A percentile compares a stretch with the other conserved stretches of the same genome.
These are phyloP conservation scores for Trametes cingulata DNA, from an alignment of 768 basidiomycete species.

Conservation along the genomic window DNA sequence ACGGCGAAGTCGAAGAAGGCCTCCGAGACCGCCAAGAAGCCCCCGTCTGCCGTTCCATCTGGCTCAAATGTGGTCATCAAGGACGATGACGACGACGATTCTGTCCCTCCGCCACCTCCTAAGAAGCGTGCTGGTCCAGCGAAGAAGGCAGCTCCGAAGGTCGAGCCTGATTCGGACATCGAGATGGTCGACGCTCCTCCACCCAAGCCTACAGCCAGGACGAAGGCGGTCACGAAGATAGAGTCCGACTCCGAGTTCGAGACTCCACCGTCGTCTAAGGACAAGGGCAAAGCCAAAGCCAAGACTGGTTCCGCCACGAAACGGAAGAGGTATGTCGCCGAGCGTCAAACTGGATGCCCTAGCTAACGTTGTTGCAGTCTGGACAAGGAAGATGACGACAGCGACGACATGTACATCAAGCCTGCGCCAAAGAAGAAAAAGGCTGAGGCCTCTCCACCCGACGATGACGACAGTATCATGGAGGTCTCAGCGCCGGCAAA, in stretches of 20 bases:
- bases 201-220: slow-evolving; percentile 40
- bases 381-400: slow-evolving; percentile 41
- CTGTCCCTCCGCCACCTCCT: slow-evolving; percentile 28
- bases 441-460: slow-evolving; percentile 18
- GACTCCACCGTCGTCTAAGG: slow-evolving; percentile 24
- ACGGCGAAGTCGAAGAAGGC: slow-evolving; percentile 38
- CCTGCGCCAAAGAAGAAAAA: slow-evolving; percentile 56
- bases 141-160: slow-evolving; percentile 48
- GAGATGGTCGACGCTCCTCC: slow-evolving; percentile 43
- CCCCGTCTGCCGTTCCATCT: slow-evolving; percentile 36
- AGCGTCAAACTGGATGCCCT: background rate
- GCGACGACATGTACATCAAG: slow-evolving; percentile 39
- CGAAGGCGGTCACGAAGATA: slow-evolving; percentile 35
- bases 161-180: slow-evolving; percentile 47
- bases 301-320: slow-evolving; percentile 44
- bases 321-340: slow-evolving; percentile 61
- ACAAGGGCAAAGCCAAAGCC: slow-evolving; percentile 49
- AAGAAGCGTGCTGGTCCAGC: slow-evolving; percentile 39
- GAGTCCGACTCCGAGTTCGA: slow-evolving; percentile 48
- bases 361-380: slow-evolving; percentile 28
- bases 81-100: slow-evolving; percentile 43
- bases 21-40: slow-evolving; percentile 34
- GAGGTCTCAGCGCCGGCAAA: slow-evolving; percentile 9
- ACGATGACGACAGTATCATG: slow-evolving; percentile 20
- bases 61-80: slow-evolving; percentile 49